These are phyloP conservation scores for Leucoagaricus sp. DNA, from an alignment of 1,284 basidiomycete species.

Conservation along the genomic window DNA sequence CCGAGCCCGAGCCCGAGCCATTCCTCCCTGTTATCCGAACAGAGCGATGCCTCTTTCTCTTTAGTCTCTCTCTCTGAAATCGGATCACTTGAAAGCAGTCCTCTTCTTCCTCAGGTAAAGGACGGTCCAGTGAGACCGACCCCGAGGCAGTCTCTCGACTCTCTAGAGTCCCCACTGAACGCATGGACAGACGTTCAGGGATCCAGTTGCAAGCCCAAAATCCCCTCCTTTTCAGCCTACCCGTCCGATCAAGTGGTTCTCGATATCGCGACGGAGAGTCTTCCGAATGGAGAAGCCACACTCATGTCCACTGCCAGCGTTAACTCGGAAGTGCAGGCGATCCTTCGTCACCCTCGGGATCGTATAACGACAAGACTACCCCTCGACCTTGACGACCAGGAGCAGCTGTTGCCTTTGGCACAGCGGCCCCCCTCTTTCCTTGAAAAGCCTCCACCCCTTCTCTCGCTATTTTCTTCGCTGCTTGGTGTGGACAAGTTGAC, in stretches of 20 bases:
- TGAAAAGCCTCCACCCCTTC: not conserved
- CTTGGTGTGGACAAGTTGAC: constrained; percentile 7
- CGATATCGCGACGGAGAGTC: too few relatives aligned
- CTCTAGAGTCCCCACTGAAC: not conserved
- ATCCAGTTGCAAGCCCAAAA: not conserved
- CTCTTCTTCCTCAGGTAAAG: not conserved
- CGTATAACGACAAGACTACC: not conserved
- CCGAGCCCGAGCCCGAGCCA: constrained; percentile 23
- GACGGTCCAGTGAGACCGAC: not conserved
- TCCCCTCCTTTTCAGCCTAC: not conserved
- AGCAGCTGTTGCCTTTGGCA: not conserved
- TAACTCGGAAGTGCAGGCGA: too few relatives aligned
- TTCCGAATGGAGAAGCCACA: too few relatives aligned
- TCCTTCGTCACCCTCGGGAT: not conserved
- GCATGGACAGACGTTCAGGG: not conserved
- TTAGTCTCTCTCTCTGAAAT: constrained; percentile 6
- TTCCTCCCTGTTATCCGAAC: constrained; percentile 19
- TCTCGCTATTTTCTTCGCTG: constrained; percentile 6
- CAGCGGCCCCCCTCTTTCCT: not conserved
- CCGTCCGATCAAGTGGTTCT: too few relatives aligned
- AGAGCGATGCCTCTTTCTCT: constrained; percentile 20
- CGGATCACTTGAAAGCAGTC: not conserved
- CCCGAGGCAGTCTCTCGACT: not conserved
- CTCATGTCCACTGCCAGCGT: too few relatives aligned
- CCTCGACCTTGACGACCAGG: not conserved